Base-by-base conservation (phyloP, 768 basidiomycete genomes). In the Collybia sordida region DNA sequence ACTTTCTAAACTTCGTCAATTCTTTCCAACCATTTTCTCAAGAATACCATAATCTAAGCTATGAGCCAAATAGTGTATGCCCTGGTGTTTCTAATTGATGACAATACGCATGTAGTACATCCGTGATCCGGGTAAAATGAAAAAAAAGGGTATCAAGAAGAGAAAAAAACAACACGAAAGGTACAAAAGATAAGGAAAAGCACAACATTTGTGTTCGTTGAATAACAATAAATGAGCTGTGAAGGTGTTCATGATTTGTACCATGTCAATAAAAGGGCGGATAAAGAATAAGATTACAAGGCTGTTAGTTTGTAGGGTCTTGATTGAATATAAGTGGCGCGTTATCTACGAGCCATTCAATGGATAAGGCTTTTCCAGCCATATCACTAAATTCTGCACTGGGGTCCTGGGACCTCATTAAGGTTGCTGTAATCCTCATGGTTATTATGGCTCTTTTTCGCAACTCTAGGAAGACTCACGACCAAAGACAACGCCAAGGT, bases 401-500 rank as follows among this genome's bases (percentile, higher is more conserved):
- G 3, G 88, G 85, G 64, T 95, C 88, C 27, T 82, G 80, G 6
- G 96, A 95, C 59, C 90, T 83, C 86, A 98, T 91, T 17, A 99
- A 75, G 0, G 96, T 98, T 9, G 96, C 95, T 98, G 57, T 2
- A 63, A 46, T 47, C 58, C n/a, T 27, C 41, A 21, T 19, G 39
- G 52, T 56, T 34, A 59, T 47, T 41, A 45, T 34, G 5, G 18
- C 37, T 14, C 17, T 37, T 9, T 0, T 6, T 34, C 19, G 18
- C 18, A 41, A 37, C 6, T 18, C 21, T 40, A 52, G 24, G 27
- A 31, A 22, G 12, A 85, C 96, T 71, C 67, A 98, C 96, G 97
- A 59, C 97, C 97, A 69, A 98, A 98, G 36, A 99, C 95, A 24
- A 98, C 94, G 5, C 97, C 97, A 18, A 99, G 72, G 61, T 98